These are phyloP conservation scores for Zhuliangozyma parablackwelliae DNA, from an alignment of 1,139 yeast species.

Conservation along the genomic window DNA sequence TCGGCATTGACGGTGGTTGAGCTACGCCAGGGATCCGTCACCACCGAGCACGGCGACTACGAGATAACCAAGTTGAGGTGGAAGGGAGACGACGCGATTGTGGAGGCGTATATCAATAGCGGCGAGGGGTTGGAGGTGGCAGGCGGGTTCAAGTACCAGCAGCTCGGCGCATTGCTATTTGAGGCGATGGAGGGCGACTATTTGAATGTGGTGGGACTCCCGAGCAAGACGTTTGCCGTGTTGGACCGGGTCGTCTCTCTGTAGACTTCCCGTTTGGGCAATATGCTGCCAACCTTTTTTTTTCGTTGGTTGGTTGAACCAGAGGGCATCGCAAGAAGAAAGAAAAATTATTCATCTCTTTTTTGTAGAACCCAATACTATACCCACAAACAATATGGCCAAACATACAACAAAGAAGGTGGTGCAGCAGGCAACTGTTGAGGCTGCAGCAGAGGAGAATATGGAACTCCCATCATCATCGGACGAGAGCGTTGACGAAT, in stretches of 20 bases:
- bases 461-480: slow-evolving; percentile 30
- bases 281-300: no score
- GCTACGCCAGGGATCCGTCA: slow-evolving; percentile 23
- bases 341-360: not conserved
- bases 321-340: slow-evolving; percentile 6
- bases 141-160: slow-evolving; percentile 90
- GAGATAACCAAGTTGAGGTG: slow-evolving; percentile 24
- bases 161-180: slow-evolving; percentile 62
- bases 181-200: slow-evolving; percentile 70
- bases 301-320: no score
- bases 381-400: slow-evolving; percentile 4
- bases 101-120: slow-evolving; percentile 58
- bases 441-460: slow-evolving; percentile 26
- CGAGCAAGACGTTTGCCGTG: slow-evolving; percentile 52
- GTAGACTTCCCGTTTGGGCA: not conserved
- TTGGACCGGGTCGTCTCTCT: slow-evolving; percentile 17
- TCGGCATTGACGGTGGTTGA: slow-evolving; percentile 62
- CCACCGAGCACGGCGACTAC: slow-evolving; percentile 3
- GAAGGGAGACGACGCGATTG: slow-evolving; percentile 42
- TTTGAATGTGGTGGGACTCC: slow-evolving; percentile 87
- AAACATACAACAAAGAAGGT: slow-evolving; percentile 5
- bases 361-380: no score
- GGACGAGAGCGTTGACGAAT: slow-evolving; percentile 19
- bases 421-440: slow-evolving; percentile 14
- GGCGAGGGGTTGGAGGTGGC: slow-evolving; percentile 82